Evolutionary conservation across 2,329 filamentous ascomycete species (phyloP), one percentile per base, ranked within the genome.

Genomic region (Pleurostoma richardsiae): DNA sequence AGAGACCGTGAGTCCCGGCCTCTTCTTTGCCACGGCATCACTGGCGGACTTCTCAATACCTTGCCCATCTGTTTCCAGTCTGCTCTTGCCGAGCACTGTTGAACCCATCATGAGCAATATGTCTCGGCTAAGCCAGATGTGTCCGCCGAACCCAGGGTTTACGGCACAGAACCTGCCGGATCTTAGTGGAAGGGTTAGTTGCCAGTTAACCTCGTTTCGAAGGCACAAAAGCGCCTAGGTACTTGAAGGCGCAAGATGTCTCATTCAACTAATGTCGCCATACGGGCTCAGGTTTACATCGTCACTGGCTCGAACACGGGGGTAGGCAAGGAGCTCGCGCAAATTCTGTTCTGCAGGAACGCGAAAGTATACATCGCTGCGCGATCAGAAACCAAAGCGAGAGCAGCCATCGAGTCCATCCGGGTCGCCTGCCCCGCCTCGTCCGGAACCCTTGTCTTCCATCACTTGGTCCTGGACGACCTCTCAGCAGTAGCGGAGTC

Each of bases 361-460:
- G 76, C 63, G 44, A 76, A 64, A 7, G 70, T 81, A 36, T 80
- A 78, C 55, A 56, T 79, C 43, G 73, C 73, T 4, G 70, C 68
- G 3, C 73, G 76, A 38, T 70, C 65, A 3, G 52, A 60, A 39
- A 53, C 62, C 11, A 73, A 73, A 51, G 70, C 64, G 30, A 55
- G 64, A 4, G 46, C 51, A 1, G 72, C 72, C 27, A 72, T 80
- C 40, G 54, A 60, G 5, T 49, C 56, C 7, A 71, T 79, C 51
- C 57, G 65, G 40, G 30, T 45, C 1, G 39, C 46, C 11, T 28
- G 5, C 19, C 45, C 52, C 5, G 29, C 50, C 11, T 52, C 57
- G 10, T 56, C 54, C 7, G 59, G 53, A 10, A 43, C 43, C 4
- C 59, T 71, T n/a, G 49, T 59, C n/a, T 63, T 71, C 26, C 52